A percentile compares a stretch with the other conserved stretches of the same genome.
phyloP scores from a whole-genome alignment of 2,329 filamentous ascomycete species.

The Cordyceps cateniannulata region DNA sequence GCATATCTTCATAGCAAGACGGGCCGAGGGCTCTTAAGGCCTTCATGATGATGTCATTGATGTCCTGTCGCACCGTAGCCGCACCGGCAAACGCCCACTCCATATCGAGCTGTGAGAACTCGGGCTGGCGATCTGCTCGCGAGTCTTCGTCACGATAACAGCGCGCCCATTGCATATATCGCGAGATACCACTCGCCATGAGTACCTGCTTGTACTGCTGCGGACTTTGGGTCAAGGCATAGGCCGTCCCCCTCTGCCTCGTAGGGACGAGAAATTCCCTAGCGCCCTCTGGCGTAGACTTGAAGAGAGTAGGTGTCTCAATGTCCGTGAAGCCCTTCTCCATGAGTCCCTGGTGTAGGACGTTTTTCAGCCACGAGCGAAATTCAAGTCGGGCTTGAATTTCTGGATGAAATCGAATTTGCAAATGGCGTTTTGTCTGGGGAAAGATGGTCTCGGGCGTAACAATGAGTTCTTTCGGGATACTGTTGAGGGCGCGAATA shows the following conservation, averaged over 20 bases:
- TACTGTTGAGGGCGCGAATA: constrained; percentile 28
- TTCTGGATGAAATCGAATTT: constrained; percentile 67
- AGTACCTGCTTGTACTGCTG: constrained; percentile 98
- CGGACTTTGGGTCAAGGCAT: constrained; percentile 90
- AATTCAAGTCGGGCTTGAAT: constrained; percentile 65
- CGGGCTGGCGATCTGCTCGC: constrained; percentile 85
- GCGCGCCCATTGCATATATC: constrained; percentile 87
- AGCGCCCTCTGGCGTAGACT: constrained; percentile 93
- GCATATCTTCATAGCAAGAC: constrained; percentile 58
- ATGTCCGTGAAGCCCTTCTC: constrained; percentile 64
- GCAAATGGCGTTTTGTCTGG: constrained; percentile 70
- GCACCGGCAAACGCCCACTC: constrained; percentile 82
- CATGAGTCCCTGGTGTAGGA: constrained; percentile 47
- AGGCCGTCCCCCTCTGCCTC: constrained; percentile 66
- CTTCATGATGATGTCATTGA: constrained; percentile 28
- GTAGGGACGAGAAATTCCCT: constrained; percentile 93
- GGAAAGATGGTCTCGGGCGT: constrained; percentile 68
- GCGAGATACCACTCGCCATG: constrained; percentile 79
- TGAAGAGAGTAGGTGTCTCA: constrained; percentile 92
- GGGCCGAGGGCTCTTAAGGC: constrained; percentile 24
- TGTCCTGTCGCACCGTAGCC: constrained; percentile 25
- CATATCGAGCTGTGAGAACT: constrained; percentile 86
- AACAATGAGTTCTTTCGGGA: constrained; percentile 63
- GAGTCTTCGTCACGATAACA: constrained; percentile 96
- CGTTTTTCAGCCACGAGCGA: constrained; percentile 53